A percentile compares a stretch with the other conserved stretches of the same genome.
Conservation (phyloP, 352 stramenopile species). For the Phytopythium kandeliae region DNA sequence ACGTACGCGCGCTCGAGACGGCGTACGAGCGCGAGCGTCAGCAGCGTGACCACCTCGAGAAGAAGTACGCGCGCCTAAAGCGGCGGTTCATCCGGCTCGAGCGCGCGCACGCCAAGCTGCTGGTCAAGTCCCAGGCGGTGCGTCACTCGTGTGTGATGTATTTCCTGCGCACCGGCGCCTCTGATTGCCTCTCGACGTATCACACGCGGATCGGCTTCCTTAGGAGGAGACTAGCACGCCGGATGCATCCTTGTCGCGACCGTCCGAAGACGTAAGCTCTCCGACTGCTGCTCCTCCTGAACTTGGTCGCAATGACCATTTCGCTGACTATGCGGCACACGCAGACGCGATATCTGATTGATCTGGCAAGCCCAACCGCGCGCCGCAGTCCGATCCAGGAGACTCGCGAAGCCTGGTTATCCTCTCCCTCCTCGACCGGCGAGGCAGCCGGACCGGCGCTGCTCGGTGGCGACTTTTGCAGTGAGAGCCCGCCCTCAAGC, state of each 20-base stretch:
- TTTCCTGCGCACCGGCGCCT: too few relatives aligned
- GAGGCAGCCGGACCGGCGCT: background rate
- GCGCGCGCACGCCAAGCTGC: constrained; percentile 34
- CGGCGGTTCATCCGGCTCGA: constrained; percentile 58
- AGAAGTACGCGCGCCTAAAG: constrained; percentile 72
- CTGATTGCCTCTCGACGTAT: too few relatives aligned
- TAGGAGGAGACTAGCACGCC: background rate
- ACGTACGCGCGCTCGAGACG: constrained; percentile 33
- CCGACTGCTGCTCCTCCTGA: constrained; percentile 8
- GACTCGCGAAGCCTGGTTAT: constrained; percentile 1
- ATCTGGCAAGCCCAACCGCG: constrained; percentile 44
- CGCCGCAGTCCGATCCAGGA: background rate
- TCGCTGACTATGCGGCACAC: too few relatives aligned
- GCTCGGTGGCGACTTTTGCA: constrained; percentile 39
- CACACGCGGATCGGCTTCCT: too few relatives aligned
- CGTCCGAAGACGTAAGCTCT: background rate
- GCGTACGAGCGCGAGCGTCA: constrained; percentile 41
- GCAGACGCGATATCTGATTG: constrained; percentile 33
- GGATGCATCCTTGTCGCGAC: constrained; percentile 6
- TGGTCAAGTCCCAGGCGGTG: constrained; percentile 14
- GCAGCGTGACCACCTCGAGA: constrained; percentile 46
- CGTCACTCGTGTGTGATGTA: too few relatives aligned
- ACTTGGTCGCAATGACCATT: too few relatives aligned
- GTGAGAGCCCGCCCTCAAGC: constrained; percentile 44
- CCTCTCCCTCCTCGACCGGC: background rate